phyloP scores from a whole-genome alignment of 2,329 filamentous ascomycete species.

The Teratosphaeria zuluensis region DNA sequence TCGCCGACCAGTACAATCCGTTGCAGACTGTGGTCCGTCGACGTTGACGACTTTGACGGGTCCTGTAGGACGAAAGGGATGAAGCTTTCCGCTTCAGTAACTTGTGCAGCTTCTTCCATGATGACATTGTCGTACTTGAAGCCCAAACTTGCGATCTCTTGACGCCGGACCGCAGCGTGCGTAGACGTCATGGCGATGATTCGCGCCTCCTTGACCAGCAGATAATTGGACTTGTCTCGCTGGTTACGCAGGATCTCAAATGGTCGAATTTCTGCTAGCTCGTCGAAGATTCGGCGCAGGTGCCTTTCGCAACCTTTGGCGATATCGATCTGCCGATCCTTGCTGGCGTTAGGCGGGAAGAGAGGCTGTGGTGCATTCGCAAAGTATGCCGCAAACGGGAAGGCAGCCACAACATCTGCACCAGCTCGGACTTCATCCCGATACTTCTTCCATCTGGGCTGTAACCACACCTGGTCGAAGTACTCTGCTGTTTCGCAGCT shows the following conservation, averaged over 20 bases:
- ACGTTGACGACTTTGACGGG: slow-evolving; percentile 10
- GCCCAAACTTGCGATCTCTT: slow-evolving; percentile 82
- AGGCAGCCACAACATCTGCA: slow-evolving; percentile 58
- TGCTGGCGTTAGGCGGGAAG: slow-evolving; percentile 58
- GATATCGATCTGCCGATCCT: slow-evolving; percentile 62
- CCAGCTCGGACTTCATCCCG: slow-evolving; percentile 50
- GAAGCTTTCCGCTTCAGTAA: slow-evolving; percentile 95
- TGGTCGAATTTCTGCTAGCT: slow-evolving; percentile 84
- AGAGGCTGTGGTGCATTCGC: slow-evolving; percentile 76
- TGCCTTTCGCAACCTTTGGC: slow-evolving; percentile 80
- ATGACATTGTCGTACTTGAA: slow-evolving; percentile 97
- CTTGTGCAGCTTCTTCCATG: slow-evolving; percentile 97
- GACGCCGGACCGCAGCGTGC: slow-evolving; percentile 86
- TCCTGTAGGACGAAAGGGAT: slow-evolving; percentile 90
- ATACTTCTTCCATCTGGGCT: slow-evolving; percentile 82
- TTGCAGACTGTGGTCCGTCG: slow-evolving; percentile 55
- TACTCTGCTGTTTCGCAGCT: slow-evolving; percentile 96
- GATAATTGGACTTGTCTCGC: slow-evolving; percentile 89
- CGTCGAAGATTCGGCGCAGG: slow-evolving; percentile 79
- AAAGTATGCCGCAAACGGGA: slow-evolving; percentile 86
- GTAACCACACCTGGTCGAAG: slow-evolving; percentile 85
- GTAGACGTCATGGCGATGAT: slow-evolving; percentile 99
- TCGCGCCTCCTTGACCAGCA: slow-evolving; percentile 89
- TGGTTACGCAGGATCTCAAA: slow-evolving; percentile 88
- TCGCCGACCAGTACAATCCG: slow-evolving; percentile 89